Evolutionary conservation across 129 eudicot species (phyloP).

Genomic region (Helichrysum umbraculigerum): DNA sequence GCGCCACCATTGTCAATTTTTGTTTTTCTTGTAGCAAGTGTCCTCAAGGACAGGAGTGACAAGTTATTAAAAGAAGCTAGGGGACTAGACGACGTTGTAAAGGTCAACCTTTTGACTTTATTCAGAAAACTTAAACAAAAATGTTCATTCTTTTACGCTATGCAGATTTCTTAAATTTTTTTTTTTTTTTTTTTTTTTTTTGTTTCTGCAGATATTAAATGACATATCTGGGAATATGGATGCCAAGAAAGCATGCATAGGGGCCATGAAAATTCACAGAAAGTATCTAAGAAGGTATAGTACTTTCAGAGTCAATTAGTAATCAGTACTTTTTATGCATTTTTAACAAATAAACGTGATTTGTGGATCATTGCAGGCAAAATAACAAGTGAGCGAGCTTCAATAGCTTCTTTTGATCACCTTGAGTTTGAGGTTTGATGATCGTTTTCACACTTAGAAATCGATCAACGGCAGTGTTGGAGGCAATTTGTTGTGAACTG

Average conservation of each 20-base stretch:
- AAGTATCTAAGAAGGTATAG: slow-evolving; percentile 74
- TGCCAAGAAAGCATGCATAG: slow-evolving; percentile 80
- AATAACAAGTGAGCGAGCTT: slow-evolving; percentile 14
- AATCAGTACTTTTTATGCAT: not conserved
- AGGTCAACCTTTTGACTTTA: slow-evolving; percentile 51
- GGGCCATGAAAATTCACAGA: slow-evolving; percentile 93
- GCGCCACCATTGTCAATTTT: slow-evolving; percentile 73
- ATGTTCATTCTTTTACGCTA: not conserved
- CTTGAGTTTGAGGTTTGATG: slow-evolving; percentile 23
- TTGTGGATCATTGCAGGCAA: slow-evolving; percentile 19
- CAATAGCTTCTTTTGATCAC: not conserved
- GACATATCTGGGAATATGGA: slow-evolving; percentile 83
- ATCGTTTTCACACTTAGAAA: slow-evolving; percentile 3
- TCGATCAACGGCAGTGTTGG: not conserved
- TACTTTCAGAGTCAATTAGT: not conserved
- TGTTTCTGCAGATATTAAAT: slow-evolving; percentile 67
- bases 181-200: not conserved
- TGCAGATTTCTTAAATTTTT: slow-evolving; percentile 3
- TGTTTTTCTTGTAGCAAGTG: slow-evolving; percentile 88
- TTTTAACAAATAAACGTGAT: not conserved
- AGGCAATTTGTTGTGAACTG: slow-evolving; percentile 16
- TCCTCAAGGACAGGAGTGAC: slow-evolving; percentile 80
- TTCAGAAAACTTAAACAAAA: not conserved
- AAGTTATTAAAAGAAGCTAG: slow-evolving; percentile 84
- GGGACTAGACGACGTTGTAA: slow-evolving; percentile 92